Evolutionary conservation across 2,329 filamentous ascomycete genomes (phyloP), one percentile per base, ranked within the genome.

Genomic region (Escovopsis sp.): DNA sequence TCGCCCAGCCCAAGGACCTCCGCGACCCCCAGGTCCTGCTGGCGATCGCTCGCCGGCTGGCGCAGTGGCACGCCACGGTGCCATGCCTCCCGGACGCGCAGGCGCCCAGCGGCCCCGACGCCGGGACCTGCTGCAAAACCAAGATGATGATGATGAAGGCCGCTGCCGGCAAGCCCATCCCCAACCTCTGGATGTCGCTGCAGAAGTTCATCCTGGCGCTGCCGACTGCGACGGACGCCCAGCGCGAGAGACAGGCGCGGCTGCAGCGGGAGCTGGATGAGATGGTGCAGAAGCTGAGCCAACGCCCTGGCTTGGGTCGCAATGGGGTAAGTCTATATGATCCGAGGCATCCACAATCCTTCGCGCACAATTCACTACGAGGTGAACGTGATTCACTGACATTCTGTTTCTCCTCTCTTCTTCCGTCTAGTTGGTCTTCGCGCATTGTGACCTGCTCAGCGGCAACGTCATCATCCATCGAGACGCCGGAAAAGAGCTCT

Each of bases 161-260:
- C 36, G 76, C 76, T 16, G 76, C 76, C 37, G 76, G 76, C 46
- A 85, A 81, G 55, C 79, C 79, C 5, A 70, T 76, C n/a, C 84
- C 87, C 14, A 95, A 93, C 58, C 66, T 94, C 43, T 98, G 91
- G 91, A 86, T 84, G 7, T 87, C 93, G 30, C 83, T 95, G 73
- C 86, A 94, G 59, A 93, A 88, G 64, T 98, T 91, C 91, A 86
- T 95, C 43, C 67, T 81, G 51, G 89, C 85, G 33, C 69, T 98
- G 47, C 88, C 91, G 11, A 76, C 71, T 40, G 69, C 71, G 43
- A 91, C 81, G 5, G 74, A 80, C 30, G 70, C 74, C 42, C 76
- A 94, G 58, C 72, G 72, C 45, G 62, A 72, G 50, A 76, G 84
- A 48, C 79, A 84, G 56, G 67, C 72, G 25, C 64, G 63, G 45